Evolutionary conservation across 495 filamentous ascomycete genomes (phyloP), one percentile per base, ranked within the genome.

Genomic region (Neurospora sp.): DNA sequence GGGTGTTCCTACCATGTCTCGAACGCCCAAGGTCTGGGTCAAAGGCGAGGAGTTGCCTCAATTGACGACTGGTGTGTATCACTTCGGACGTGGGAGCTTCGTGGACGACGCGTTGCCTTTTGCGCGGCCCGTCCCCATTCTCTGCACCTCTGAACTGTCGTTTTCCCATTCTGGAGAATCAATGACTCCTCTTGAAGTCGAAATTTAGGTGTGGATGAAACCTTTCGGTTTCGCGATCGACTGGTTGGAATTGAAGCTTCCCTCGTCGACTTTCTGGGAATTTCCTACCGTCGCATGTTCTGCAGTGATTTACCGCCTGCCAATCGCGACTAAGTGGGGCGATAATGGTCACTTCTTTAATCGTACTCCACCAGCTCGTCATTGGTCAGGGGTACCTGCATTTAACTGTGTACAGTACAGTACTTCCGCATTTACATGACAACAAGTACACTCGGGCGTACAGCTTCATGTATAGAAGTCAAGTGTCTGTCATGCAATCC

Each of bases 31-130:
- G 80, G 76, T 93, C 89, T 78, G 93, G 91, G 65, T 88, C 83
- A 74, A 93, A 93, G 72, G 84, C 78, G n/a, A 94, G 84, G 42
- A 92, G 79, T 16, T 88, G 81, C 68, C 84, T 85, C 69, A 94
- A 78, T 75, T 94, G 90, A 70, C 83, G 83, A 40, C 83, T 82
- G 16, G 89, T 88, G 22, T 83, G 81, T 35, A 93, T 84, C n/a
- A 87, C 83, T 68, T 87, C 82, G n/a, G 79, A 83, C 10, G 84
- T 85, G 40, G 84, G 84, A 4, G 83, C 78, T 39, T 86, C 84
- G 73, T 86, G 84, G 53, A 82, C 80, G 3, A 83, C 73, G 41
- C 78, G 80, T 27, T 75, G 77, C 48, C 79, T 73, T 69, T 83
- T 83, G 16, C 79, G 76, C 41, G 72, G 73, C 37, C 20, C 77